phyloP scores from a whole-genome alignment of 2,329 filamentous ascomycete species.

The Pseudogymnoascus sp. region DNA sequence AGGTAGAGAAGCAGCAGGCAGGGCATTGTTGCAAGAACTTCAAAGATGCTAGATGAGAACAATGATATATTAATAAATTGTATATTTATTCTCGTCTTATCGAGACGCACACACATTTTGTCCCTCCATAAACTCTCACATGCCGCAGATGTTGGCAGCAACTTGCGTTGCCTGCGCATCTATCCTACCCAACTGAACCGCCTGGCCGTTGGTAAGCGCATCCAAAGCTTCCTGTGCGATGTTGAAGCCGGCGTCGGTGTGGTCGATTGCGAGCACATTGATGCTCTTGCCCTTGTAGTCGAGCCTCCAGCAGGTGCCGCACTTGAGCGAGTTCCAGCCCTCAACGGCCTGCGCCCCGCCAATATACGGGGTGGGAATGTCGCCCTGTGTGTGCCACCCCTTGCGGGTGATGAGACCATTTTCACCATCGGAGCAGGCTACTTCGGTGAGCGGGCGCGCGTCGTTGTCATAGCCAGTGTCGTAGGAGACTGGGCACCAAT shows the following conservation, averaged over 20 bases:
- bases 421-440: slow-evolving; percentile 60
- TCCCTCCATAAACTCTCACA: slow-evolving; percentile 18
- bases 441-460: slow-evolving; percentile 43
- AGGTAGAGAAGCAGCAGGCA: no score
- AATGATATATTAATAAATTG: no score
- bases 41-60: no score
- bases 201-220: slow-evolving; percentile 45
- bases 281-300: slow-evolving; percentile 44
- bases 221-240: slow-evolving; percentile 51
- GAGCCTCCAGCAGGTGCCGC: slow-evolving; percentile 53
- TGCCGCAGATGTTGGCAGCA: slow-evolving; percentile 36
- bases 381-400: slow-evolving; percentile 48
- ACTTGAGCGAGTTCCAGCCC: slow-evolving; percentile 47
- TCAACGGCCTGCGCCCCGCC: slow-evolving; percentile 45
- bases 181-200: slow-evolving; percentile 42
- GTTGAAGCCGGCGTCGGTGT: slow-evolving; percentile 44
- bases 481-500: slow-evolving; percentile 49
- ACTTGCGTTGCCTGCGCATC: slow-evolving; percentile 43
- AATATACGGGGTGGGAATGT: slow-evolving; percentile 44
- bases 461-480: slow-evolving; percentile 63
- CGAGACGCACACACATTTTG: no score
- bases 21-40: no score
- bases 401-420: slow-evolving; percentile 58
- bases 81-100: no score
- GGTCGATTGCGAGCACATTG: slow-evolving; percentile 50